Percentiles rank a stretch among this genome's conserved stretches.
phyloP scores from a whole-genome alignment of 1,139 yeast genomes.

The Geotrichum carabidarum region DNA sequence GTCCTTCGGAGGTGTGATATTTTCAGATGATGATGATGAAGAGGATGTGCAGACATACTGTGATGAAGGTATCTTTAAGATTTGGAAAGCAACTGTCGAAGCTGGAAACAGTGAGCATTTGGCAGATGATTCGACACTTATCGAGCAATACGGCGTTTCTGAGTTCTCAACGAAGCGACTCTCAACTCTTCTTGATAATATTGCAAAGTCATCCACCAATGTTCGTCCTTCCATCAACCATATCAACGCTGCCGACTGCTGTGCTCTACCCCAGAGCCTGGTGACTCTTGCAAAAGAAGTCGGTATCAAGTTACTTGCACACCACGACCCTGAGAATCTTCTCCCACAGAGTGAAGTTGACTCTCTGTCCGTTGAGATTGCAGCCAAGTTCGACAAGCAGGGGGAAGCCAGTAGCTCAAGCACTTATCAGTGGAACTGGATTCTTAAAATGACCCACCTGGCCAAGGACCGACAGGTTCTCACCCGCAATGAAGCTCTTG shows the following conservation, averaged over 20 bases:
- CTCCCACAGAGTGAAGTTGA: slow-evolving; percentile 24
- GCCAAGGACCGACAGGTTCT: slow-evolving; percentile 32
- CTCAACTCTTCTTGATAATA: slow-evolving; percentile 18
- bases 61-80: slow-evolving; percentile 22
- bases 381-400: slow-evolving; percentile 4
- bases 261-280: slow-evolving; percentile 34
- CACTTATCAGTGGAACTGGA: slow-evolving; percentile 29
- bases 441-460: slow-evolving; percentile 29
- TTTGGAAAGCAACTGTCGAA: slow-evolving; percentile 27
- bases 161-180: slow-evolving; percentile 30
- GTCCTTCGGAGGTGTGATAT: slow-evolving; percentile 29
- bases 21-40: slow-evolving; percentile 27
- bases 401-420: slow-evolving; percentile 6
- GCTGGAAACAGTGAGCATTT: slow-evolving; percentile 9
- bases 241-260: slow-evolving; percentile 35
- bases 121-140: slow-evolving; percentile 9
- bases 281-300: slow-evolving; percentile 27
- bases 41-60: slow-evolving; percentile 18
- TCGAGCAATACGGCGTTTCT: slow-evolving; percentile 31
- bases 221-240: slow-evolving; percentile 30
- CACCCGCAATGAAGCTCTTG: slow-evolving; percentile 29
- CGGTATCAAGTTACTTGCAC: slow-evolving; percentile 32
- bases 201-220: slow-evolving; percentile 16
- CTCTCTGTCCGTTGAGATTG: slow-evolving; percentile 8
- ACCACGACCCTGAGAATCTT: slow-evolving; percentile 32